phyloP scores from a whole-genome alignment of 306 rosid species.

The Fragaria iinumae region DNA sequence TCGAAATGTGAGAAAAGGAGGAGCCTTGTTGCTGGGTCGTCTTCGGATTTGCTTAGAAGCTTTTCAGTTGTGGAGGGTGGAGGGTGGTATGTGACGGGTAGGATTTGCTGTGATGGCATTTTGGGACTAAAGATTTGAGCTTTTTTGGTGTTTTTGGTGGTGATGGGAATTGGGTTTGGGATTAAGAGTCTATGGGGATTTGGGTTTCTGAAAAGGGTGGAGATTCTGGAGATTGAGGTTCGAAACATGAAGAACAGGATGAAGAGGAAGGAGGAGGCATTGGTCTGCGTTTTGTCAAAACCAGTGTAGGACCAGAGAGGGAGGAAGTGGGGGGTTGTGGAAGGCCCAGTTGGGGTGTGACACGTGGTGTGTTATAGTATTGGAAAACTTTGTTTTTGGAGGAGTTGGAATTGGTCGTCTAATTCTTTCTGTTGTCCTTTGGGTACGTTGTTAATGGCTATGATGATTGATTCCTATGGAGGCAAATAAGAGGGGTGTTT shows the following conservation, averaged over 20 bases:
- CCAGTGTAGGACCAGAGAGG: not conserved
- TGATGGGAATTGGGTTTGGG: not conserved
- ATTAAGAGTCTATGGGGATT: not conserved
- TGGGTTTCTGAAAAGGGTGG: not conserved
- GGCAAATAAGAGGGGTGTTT: too few relatives aligned
- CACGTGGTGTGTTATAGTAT: not conserved
- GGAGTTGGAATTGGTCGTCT: slow-evolving; percentile 28
- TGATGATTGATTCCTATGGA: not conserved
- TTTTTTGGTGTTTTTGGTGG: not conserved
- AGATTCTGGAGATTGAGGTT: not conserved
- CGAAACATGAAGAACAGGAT: not conserved
- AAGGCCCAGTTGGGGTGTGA: slow-evolving; percentile 3
- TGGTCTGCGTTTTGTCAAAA: not conserved
- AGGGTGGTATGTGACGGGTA: slow-evolving; percentile 46
- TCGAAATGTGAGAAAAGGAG: slow-evolving; percentile 41
- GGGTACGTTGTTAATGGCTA: not conserved
- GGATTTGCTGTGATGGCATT: slow-evolving; percentile 63
- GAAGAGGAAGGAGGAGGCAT: not conserved
- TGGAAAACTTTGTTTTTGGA: not conserved
- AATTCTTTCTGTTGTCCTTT: not conserved
- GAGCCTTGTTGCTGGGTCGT: slow-evolving; percentile 45
- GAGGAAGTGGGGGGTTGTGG: not conserved
- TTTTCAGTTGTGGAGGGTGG: slow-evolving; percentile 18
- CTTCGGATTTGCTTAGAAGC: slow-evolving; percentile 30
- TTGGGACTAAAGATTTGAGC: not conserved